phyloP scores from a whole-genome alignment of 331 rosid genomes.

The Malus hybrid region DNA sequence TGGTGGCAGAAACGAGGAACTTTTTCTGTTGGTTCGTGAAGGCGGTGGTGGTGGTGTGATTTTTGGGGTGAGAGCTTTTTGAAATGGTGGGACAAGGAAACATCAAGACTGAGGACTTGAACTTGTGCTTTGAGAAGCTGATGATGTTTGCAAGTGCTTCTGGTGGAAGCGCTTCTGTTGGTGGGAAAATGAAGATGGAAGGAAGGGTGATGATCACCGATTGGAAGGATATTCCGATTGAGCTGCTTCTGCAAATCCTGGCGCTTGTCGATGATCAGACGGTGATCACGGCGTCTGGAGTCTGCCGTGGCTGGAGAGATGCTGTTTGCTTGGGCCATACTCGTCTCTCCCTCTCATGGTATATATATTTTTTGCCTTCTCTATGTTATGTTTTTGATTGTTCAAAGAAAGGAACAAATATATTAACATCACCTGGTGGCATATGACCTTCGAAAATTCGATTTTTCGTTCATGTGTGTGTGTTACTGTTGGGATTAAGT shows the following conservation, averaged over 20 bases:
- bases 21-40: not conserved
- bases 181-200: slow-evolving; percentile 44
- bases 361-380: not conserved
- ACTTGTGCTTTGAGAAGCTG: slow-evolving; percentile 70
- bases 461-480: too few relatives aligned
- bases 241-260: slow-evolving; percentile 75
- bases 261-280: slow-evolving; percentile 70
- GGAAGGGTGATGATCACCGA: slow-evolving; percentile 43
- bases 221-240: slow-evolving; percentile 96
- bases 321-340: slow-evolving; percentile 63
- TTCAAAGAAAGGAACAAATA: not conserved
- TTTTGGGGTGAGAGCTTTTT: not conserved
- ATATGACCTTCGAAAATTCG: not conserved
- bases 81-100: slow-evolving; percentile 60
- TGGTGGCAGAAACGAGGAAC: slow-evolving; percentile 16
- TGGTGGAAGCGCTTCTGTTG: slow-evolving; percentile 14
- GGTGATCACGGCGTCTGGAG: slow-evolving; percentile 63
- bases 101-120: slow-evolving; percentile 57
- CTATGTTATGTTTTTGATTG: not conserved
- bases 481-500: not conserved
- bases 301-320: slow-evolving; percentile 98
- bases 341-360: slow-evolving; percentile 88
- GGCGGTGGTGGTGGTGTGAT: slow-evolving; percentile 11
- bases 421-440: not conserved
- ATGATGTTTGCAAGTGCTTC: slow-evolving; percentile 41